These are phyloP conservation scores for Dicorynia guianensis DNA, from an alignment of 306 rosid species.

Conservation along the genomic window DNA sequence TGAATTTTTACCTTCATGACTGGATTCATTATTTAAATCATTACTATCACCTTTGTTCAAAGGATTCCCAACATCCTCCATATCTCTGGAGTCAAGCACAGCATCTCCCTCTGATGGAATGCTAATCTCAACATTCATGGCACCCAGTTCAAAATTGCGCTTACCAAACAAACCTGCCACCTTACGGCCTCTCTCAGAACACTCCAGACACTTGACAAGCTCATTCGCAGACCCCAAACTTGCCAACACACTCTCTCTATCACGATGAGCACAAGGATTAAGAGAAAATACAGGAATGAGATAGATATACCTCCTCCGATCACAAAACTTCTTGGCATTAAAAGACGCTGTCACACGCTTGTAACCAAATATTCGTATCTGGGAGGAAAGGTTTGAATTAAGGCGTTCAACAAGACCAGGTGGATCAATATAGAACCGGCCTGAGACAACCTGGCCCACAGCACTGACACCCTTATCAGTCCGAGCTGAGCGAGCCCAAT, in stretches of 20 bases:
- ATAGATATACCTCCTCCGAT: slow-evolving; percentile 93
- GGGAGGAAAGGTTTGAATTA: slow-evolving; percentile 74
- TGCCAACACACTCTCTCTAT: slow-evolving; percentile 90
- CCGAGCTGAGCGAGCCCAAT: slow-evolving; percentile 95
- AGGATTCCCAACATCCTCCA: slow-evolving; percentile 44
- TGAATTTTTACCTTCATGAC: slow-evolving; percentile 39
- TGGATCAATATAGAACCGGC: slow-evolving; percentile 89
- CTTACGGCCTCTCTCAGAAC: slow-evolving; percentile 93
- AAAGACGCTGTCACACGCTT: slow-evolving; percentile 87
- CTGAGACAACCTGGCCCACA: slow-evolving; percentile 93
- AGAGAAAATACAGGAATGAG: slow-evolving; percentile 88
- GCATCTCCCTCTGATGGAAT: slow-evolving; percentile 48
- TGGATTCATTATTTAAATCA: slow-evolving; percentile 37
- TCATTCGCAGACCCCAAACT: slow-evolving; percentile 83
- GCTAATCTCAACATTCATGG: slow-evolving; percentile 46
- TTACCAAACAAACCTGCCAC: slow-evolving; percentile 77
- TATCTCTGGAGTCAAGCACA: slow-evolving; percentile 35
- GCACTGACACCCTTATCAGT: slow-evolving; percentile 99
- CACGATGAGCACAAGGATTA: slow-evolving; percentile 81
- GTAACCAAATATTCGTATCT: slow-evolving; percentile 84
- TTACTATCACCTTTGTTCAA: slow-evolving; percentile 35
- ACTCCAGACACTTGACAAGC: slow-evolving; percentile 75
- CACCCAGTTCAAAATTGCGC: slow-evolving; percentile 54
- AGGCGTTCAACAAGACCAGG: slow-evolving; percentile 93
- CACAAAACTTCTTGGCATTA: slow-evolving; percentile 93